phyloP scores from a whole-genome alignment of 768 basidiomycete genomes.

The Auricularia sp. region DNA sequence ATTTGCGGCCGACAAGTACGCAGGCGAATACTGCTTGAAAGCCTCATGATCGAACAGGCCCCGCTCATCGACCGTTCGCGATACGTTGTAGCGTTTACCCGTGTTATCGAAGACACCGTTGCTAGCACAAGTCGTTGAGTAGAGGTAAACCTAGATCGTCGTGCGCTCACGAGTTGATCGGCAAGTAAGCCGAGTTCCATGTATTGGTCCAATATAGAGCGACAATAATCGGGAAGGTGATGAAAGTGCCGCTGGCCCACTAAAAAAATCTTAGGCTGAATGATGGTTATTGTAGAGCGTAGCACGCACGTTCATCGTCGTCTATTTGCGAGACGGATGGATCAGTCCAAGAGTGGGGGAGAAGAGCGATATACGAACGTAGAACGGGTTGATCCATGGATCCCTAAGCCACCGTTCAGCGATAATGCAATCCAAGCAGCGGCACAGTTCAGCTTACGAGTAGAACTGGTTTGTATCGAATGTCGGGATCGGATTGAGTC shows the following conservation, averaged over 20 bases:
- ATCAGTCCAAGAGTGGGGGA: not conserved
- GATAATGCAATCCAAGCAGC: not conserved
- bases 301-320: not conserved
- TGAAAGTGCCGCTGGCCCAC: not conserved
- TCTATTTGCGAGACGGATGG: not conserved
- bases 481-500: conserved; percentile 26
- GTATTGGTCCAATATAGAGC: conserved; percentile 26
- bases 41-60: conserved; percentile 6
- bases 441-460: not conserved
- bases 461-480: conserved; percentile 28
- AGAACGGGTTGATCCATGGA: not conserved
- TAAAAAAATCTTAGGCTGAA: not conserved
- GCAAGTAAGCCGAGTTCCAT: conserved; percentile 31
- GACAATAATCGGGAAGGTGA: conserved; percentile 14
- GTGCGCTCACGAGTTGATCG: conserved; percentile 27
- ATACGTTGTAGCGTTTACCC: conserved; percentile 32
- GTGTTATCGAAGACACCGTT: conserved; percentile 32
- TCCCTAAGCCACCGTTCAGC: not conserved
- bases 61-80: conserved; percentile 25
- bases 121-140: conserved; percentile 1
- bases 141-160: too few species aligned
- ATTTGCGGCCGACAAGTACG: conserved; percentile 20
- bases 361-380: conserved; percentile 11
- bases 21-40: conserved; percentile 15
- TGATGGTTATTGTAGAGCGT: not conserved